phyloP scores from a whole-genome alignment of 441 rosid species.

The Macaranga tanarius region DNA sequence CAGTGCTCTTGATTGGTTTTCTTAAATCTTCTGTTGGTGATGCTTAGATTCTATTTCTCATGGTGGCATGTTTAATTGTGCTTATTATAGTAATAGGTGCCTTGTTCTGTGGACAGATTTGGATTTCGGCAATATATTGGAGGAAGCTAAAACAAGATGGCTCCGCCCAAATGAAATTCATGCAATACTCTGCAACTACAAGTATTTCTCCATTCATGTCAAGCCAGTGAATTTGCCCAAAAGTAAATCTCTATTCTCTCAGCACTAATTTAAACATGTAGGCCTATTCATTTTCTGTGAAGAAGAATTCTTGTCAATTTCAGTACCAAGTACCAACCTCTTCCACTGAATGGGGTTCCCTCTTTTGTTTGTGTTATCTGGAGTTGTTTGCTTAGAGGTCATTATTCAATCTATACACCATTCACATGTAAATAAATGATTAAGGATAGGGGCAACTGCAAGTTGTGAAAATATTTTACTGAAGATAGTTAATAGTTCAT shows the following conservation, averaged over 20 bases:
- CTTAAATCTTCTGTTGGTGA: neutral
- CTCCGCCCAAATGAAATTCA: conserved; percentile 95
- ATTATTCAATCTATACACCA: neutral
- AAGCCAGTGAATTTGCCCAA: conserved; percentile 80
- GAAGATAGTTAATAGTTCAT: neutral
- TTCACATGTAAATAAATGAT: neutral
- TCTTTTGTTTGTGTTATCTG: neutral
- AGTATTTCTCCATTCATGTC: conserved; percentile 64
- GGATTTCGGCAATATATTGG: conserved; percentile 60
- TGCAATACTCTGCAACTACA: conserved; percentile 73
- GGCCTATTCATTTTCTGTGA: neutral
- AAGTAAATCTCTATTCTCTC: conserved; percentile 45
- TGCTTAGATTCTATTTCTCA: neutral
- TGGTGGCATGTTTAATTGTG: neutral
- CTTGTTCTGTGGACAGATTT: conserved; percentile 54
- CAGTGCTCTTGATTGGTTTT: neutral
- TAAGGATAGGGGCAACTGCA: neutral
- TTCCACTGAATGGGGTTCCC: neutral
- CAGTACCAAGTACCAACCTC: too few species aligned
- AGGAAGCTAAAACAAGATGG: conserved; percentile 87
- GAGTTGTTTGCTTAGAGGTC: neutral
- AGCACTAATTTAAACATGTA: neutral
- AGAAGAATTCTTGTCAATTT: neutral
- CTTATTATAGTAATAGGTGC: conserved; percentile 13
- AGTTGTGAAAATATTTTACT: neutral